Conservation (phyloP, 352 stramenopile genomes). For the Phytophthora pluvialis region DNA sequence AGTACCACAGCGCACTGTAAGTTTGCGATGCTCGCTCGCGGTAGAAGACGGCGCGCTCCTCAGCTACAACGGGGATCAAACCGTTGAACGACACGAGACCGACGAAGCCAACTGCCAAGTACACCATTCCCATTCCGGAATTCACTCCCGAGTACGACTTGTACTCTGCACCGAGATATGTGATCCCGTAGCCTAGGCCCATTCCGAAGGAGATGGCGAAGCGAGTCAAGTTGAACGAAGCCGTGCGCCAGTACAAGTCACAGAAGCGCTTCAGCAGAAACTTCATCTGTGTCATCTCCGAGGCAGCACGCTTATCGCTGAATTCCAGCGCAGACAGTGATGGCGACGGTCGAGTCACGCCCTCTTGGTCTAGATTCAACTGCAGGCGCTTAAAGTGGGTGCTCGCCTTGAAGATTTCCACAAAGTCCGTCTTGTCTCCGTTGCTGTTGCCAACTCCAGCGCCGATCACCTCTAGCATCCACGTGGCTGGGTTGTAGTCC, state of each 20-base stretch:
- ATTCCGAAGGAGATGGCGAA: slow-evolving; percentile 57
- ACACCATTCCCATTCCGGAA: slow-evolving; percentile 46
- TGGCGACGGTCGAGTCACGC: slow-evolving; percentile 8
- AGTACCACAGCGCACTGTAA: slow-evolving; percentile 26
- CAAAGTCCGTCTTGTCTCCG: slow-evolving; percentile 11
- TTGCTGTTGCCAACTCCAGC: too few relatives aligned
- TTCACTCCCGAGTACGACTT: slow-evolving; percentile 34
- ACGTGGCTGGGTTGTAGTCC: too few relatives aligned
- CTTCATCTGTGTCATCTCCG: slow-evolving; percentile 7
- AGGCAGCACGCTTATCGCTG: slow-evolving; percentile 10
- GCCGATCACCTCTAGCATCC: too few relatives aligned
- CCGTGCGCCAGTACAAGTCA: slow-evolving; percentile 19
- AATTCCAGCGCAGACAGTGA: slow-evolving; percentile 5
- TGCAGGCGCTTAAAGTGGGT: not conserved
- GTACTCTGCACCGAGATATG: slow-evolving; percentile 49
- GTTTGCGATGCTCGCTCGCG: slow-evolving; percentile 14
- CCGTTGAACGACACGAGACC: slow-evolving; percentile 9
- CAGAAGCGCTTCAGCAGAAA: slow-evolving; percentile 28
- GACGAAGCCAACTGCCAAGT: not conserved
- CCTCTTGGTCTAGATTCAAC: slow-evolving; percentile 5
- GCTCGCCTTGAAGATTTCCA: slow-evolving; percentile 14
- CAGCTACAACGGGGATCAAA: slow-evolving; percentile 5
- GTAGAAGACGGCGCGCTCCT: slow-evolving; percentile 12
- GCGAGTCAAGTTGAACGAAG: slow-evolving; percentile 19
- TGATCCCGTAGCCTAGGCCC: slow-evolving; percentile 63